Base-by-base conservation (phyloP, 1,284 basidiomycete species). In the Ceratobasidium sp. region DNA sequence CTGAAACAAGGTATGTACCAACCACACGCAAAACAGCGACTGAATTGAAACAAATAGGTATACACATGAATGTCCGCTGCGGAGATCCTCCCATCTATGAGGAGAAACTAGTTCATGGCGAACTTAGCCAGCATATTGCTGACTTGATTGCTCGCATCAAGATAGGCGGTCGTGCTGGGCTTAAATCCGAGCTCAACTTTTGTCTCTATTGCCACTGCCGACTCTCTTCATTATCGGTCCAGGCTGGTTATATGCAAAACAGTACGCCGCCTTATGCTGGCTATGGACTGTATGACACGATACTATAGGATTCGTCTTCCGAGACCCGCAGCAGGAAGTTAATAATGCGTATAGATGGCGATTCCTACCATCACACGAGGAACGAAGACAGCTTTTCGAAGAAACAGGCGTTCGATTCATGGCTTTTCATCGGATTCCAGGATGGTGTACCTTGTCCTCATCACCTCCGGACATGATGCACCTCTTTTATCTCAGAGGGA, bases 401-500 rank as follows among this genome's bases (percentile, higher is more conserved):
- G 9, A 30, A 18, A 71, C 70, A 2, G 58, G 70, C 5, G 61
- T 43, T 36, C 1, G 58, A 8, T 71, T 61, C 23, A 71, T 58
- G 0, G 14, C 45, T 16, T 28, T 71, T 1, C 58, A 71, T 18
- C 32, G 4, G 0, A 12, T 71, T 10, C 70, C 70, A 3, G 70
- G 70, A 0, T 71, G 70, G 59, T 48, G 61, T 30, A 71, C 58
- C 1, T 41, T 48, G 4, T 43, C 70, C 1, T 61, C 32, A 4
- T 71, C 58, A 4, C 70, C 70, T 9, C 45, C 21, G 6, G 70
- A 71, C 53, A 12, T 58, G 1, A 71, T 71, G 70, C 70, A 71
- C 30, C 26, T 71, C 2, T 58, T 71, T 14, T 61, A 71, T 28
- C 70, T 61, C 4, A 58, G 70, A 8, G 70, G 34, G 9, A 61